Conservation (phyloP, 148 eudicot genomes). For the Rhododendron molle region DNA sequence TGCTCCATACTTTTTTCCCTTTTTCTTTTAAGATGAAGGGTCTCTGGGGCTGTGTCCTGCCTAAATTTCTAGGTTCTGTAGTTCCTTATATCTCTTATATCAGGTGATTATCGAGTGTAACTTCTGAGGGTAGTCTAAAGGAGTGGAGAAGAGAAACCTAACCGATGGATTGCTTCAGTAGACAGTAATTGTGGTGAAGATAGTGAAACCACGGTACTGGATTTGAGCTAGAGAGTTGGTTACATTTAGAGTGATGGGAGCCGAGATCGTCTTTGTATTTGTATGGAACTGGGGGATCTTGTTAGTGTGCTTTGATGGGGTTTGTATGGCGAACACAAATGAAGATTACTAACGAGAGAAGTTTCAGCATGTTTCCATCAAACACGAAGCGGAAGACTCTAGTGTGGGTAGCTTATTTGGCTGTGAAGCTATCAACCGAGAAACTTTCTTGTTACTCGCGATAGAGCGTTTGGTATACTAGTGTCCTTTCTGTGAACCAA, state of each 20-base stretch:
- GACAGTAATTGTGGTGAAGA: conserved; percentile 4
- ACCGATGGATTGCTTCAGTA: not conserved
- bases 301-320: not conserved
- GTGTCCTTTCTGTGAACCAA: not conserved
- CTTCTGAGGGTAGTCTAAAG: not conserved
- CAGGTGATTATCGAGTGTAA: not conserved
- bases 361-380: not conserved
- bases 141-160: not conserved
- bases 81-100: not conserved
- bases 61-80: not conserved
- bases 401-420: not conserved
- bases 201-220: conserved; percentile 10
- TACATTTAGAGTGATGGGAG: not conserved
- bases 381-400: not conserved
- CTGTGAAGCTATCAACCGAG: not conserved
- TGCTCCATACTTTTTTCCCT: not conserved
- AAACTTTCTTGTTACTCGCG: not conserved
- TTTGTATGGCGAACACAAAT: not conserved
- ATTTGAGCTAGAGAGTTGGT: not conserved
- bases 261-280: not conserved
- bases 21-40: not conserved
- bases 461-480: not conserved
- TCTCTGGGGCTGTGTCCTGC: not conserved
- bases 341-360: not conserved
- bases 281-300: not conserved